A percentile compares a stretch with the other conserved stretches of the same genome.
Conservation (phyloP, 805 yeast genomes). For the Lipomyces japonicus region DNA sequence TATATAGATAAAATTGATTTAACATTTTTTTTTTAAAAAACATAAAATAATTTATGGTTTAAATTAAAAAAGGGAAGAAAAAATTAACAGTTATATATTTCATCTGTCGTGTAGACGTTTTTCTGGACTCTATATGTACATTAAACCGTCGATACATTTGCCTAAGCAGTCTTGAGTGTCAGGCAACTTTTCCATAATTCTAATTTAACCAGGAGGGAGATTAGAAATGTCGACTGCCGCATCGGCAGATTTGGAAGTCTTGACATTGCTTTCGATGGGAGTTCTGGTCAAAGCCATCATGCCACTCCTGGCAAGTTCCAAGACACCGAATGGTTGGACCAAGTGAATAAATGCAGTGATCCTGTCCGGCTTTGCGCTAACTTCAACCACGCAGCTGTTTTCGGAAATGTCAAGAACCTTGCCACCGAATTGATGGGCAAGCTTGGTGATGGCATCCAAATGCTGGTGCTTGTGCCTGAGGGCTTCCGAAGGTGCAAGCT, state of each 20-base stretch:
- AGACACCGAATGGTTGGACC: constrained; percentile 91
- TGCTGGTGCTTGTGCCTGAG: constrained; percentile 91
- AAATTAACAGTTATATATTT: too few species aligned
- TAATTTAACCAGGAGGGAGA: constrained; percentile 84
- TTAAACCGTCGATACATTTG: background rate
- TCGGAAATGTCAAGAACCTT: constrained; percentile 87
- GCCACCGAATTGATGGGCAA: constrained; percentile 88
- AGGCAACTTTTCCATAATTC: background rate
- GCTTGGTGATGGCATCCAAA: constrained; percentile 73
- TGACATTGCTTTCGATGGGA: constrained; percentile 57
- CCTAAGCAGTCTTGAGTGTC: too few species aligned
- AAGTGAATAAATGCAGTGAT: constrained; percentile 80
- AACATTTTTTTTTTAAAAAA: background rate
- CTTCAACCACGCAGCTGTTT: constrained; percentile 89
- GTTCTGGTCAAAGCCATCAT: constrained; percentile 99
- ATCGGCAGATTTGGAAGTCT: constrained; percentile 52
- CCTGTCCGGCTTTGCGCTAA: constrained; percentile 89
- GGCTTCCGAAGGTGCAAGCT: constrained; percentile 85
- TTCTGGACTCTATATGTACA: background rate
- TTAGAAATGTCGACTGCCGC: constrained; percentile 79
- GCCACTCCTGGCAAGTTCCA: constrained; percentile 95
- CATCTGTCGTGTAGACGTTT: background rate
- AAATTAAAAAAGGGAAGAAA: background rate
- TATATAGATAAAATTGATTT: background rate
- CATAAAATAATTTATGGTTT: too few species aligned